These are phyloP conservation scores for Phytophthora fragariaefolia DNA, from an alignment of 352 stramenopile species.

Conservation along the genomic window DNA sequence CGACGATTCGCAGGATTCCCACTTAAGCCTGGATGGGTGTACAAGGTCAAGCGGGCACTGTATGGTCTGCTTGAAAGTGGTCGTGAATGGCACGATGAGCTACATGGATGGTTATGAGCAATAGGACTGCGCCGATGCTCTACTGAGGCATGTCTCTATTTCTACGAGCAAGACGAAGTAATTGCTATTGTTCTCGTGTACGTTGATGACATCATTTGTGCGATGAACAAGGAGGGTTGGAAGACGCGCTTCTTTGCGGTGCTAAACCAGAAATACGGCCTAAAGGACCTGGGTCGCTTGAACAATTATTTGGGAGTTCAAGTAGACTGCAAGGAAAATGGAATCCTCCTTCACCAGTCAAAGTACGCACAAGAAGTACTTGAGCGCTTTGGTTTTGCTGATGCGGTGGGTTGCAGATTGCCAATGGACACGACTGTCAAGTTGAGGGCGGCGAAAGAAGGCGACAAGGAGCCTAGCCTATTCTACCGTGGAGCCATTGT, in stretches of 20 bases:
- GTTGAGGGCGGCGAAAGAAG: not conserved
- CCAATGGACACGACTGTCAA: not conserved
- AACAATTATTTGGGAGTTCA: not conserved
- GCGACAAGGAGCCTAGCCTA: not conserved
- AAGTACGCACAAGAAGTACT: not conserved
- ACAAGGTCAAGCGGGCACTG: not conserved
- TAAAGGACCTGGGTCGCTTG: not conserved
- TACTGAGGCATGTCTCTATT: not conserved
- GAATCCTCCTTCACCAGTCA: not conserved
- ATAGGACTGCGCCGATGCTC: not conserved
- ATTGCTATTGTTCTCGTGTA: not conserved
- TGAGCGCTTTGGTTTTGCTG: not conserved
- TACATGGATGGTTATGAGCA: not conserved
- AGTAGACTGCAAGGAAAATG: not conserved
- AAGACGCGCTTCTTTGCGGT: not conserved
- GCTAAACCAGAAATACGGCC: not conserved
- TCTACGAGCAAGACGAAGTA: not conserved
- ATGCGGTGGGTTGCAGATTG: not conserved
- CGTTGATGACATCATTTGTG: not conserved
- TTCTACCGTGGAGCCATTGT: not conserved
- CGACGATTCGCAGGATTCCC: not conserved
- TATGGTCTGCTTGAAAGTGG: not conserved
- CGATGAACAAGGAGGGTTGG: not conserved
- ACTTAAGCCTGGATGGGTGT: not conserved
- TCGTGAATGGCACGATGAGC: constrained; percentile 6